phyloP scores from a whole-genome alignment of 306 rosid species.

The Lotus japonicus region DNA sequence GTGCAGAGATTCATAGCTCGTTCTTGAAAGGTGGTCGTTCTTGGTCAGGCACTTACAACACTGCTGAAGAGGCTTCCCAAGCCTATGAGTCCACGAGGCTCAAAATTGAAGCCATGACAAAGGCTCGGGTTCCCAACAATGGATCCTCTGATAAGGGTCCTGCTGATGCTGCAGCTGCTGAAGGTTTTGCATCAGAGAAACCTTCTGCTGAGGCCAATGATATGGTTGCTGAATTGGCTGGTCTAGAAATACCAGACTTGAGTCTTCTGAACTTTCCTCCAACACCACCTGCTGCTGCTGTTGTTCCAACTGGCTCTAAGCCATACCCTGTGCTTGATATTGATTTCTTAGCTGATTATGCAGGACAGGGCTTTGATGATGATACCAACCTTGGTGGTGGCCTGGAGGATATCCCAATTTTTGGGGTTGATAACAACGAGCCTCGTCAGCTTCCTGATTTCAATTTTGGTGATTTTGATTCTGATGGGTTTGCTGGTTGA shows the following conservation, averaged over 20 bases:
- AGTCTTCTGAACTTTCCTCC: slow-evolving; percentile 19
- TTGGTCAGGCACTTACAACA: slow-evolving; percentile 75
- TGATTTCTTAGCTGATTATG: slow-evolving; percentile 36
- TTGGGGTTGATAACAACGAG: slow-evolving; percentile 40
- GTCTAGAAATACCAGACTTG: slow-evolving; percentile 45
- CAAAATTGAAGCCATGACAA: slow-evolving; percentile 33
- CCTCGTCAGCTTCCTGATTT: slow-evolving; percentile 63
- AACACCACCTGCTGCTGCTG: background rate
- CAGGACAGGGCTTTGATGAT: slow-evolving; percentile 36
- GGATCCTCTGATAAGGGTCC: background rate
- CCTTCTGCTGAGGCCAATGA: background rate
- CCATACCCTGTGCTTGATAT: slow-evolving; percentile 24
- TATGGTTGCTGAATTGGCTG: slow-evolving; percentile 14
- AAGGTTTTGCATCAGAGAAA: background rate
- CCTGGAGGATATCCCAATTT: slow-evolving; percentile 34
- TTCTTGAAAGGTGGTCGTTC: too few relatives aligned
- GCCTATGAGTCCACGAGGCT: slow-evolving; percentile 57
- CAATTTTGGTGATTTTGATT: slow-evolving; percentile 62
- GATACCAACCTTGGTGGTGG: slow-evolving; percentile 19
- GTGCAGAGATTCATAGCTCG: too few relatives aligned
- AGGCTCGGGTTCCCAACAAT: slow-evolving; percentile 12
- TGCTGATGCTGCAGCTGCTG: background rate
- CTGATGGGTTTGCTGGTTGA: slow-evolving; percentile 62
- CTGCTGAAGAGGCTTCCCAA: slow-evolving; percentile 65
- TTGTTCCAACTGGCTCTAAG: slow-evolving; percentile 19